These are phyloP conservation scores for Eutrema salsugineum DNA, from an alignment of 441 rosid genomes.

Conservation along the genomic window DNA sequence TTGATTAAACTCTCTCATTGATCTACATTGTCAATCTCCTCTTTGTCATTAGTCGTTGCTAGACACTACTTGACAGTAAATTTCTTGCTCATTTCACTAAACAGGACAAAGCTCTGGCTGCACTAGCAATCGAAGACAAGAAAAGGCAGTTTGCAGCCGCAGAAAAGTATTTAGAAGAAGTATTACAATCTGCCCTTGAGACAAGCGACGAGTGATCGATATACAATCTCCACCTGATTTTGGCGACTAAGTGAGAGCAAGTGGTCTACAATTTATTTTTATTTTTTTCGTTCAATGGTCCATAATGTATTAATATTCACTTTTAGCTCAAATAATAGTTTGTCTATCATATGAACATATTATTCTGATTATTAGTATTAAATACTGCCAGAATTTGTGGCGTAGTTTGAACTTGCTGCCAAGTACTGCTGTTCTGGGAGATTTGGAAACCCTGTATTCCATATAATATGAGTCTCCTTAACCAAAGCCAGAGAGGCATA, in stretches of 20 bases:
- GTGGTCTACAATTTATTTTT: no score
- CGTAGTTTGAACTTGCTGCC: constrained; percentile 29
- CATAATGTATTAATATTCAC: no score
- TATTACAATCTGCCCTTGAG: constrained; percentile 76
- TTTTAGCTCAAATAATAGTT: no score
- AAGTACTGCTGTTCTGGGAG: constrained; percentile 65
- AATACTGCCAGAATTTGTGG: no score
- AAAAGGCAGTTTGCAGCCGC: constrained; percentile 88
- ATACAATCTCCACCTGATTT: no score
- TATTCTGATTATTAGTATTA: no score
- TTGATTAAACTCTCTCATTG: background rate
- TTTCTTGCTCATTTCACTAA: constrained; percentile 10
- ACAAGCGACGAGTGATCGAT: constrained; percentile 36
- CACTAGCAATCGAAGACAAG: constrained; percentile 92
- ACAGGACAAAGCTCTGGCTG: constrained; percentile 95
- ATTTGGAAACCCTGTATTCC: constrained; percentile 61
- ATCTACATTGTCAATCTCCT: background rate
- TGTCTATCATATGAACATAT: no score
- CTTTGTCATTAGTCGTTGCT: constrained; percentile 4
- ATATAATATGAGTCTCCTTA: constrained; percentile 21
- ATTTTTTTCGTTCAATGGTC: no score
- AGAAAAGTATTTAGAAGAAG: constrained; percentile 92
- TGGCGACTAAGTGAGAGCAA: no score
- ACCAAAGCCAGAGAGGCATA: background rate
- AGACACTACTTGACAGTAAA: background rate